Evolutionary conservation across 192 early-diverging fungal genomes (phyloP).

Genomic region (Coemansia biformis): DNA sequence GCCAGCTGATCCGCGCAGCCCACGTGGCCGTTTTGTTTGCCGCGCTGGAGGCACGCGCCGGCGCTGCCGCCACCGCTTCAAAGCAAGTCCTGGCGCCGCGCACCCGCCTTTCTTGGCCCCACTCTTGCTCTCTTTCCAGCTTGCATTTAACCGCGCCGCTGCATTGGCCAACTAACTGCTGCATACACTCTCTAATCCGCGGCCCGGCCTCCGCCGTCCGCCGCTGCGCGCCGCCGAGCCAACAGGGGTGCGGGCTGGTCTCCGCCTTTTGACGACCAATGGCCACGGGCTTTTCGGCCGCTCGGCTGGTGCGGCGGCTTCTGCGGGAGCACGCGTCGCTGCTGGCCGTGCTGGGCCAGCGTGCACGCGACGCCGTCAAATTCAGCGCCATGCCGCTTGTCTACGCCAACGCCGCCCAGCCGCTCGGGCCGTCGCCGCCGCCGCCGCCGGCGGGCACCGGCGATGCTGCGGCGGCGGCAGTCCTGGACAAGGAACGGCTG

Average conservation of each 20-base stretch:
- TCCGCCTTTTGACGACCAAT: conserved; percentile 2
- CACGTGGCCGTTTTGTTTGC: conserved; percentile 9
- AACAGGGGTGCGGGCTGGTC: no score
- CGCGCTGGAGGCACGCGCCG: neutral
- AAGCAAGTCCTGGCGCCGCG: no score
- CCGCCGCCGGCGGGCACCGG: neutral
- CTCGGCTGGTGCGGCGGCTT: conserved; percentile 19
- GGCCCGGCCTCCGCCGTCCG: no score
- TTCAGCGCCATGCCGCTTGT: conserved; percentile 29
- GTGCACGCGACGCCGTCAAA: conserved; percentile 16
- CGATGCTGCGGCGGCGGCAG: neutral
- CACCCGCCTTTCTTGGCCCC: no score
- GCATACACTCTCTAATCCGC: no score
- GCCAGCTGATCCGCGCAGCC: neutral
- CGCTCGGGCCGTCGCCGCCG: neutral
- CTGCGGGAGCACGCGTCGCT: conserved; percentile 20
- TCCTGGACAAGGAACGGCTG: conserved; percentile 23
- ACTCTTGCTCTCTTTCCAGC: no score
- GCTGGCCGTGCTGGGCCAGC: conserved; percentile 14
- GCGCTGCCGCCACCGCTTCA: no score
- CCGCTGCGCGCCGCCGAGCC: no score
- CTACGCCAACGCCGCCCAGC: conserved; percentile 23
- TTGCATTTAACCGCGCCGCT: no score
- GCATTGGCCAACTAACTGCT: no score
- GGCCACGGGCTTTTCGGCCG: conserved; percentile 31